A percentile compares a stretch with the other conserved stretches of the same genome.
Conservation (phyloP, 1,139 yeast species). For the Nadsonia commutata region DNA sequence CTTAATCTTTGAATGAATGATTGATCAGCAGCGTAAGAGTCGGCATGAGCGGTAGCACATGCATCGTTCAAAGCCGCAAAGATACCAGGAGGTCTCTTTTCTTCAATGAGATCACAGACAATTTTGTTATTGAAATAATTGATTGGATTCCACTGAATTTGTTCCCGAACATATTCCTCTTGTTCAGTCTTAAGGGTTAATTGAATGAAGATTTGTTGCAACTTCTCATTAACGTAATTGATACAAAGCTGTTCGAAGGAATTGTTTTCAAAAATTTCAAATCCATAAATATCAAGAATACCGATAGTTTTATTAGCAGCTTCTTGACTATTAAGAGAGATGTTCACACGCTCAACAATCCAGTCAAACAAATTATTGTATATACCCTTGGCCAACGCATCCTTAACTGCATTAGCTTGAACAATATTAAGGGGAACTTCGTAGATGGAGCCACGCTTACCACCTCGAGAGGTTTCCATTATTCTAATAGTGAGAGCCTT, state of each 20-base stretch:
- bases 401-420: constrained; percentile 90
- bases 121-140: constrained; percentile 91
- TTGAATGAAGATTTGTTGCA: constrained; percentile 94
- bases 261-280: constrained; percentile 92
- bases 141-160: constrained; percentile 95
- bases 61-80: constrained; percentile 96
- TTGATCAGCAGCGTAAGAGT: constrained; percentile 92
- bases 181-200: constrained; percentile 92
- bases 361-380: constrained; percentile 90
- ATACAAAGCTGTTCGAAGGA: constrained; percentile 95
- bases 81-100: constrained; percentile 88
- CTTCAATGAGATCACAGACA: constrained; percentile 94
- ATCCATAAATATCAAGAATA: constrained; percentile 93
- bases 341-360: constrained; percentile 91
- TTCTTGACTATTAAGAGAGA: constrained; percentile 40
- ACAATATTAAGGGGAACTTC: constrained; percentile 86
- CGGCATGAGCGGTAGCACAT: constrained; percentile 97
- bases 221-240: constrained; percentile 91
- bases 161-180: constrained; percentile 91
- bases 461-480: constrained; percentile 69
- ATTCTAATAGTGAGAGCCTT: constrained; percentile 66
- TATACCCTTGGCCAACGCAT: constrained; percentile 89
- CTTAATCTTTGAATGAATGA: constrained; percentile 87
- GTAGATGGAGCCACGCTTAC: constrained; percentile 81
- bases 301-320: constrained; percentile 66